Conservation (phyloP, 805 yeast genomes). For the Candida nemodendra region DNA sequence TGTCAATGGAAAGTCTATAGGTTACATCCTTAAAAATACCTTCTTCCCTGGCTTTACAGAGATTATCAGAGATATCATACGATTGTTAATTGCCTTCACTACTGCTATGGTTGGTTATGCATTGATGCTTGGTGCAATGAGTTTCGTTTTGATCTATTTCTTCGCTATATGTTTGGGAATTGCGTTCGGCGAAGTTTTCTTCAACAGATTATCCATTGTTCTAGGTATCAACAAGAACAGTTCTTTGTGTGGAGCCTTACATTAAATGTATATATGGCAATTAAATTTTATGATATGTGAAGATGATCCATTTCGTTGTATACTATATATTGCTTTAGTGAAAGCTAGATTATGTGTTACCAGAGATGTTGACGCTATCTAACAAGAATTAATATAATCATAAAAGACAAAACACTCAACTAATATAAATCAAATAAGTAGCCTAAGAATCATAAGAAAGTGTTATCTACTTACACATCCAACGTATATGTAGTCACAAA, state of each 20-base stretch:
- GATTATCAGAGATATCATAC: conserved; percentile 50
- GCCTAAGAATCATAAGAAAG: no score
- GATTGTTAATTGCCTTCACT: conserved; percentile 55
- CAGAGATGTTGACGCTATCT: no score
- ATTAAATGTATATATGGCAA: conserved; percentile 12
- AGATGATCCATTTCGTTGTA: no score
- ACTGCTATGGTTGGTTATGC: conserved; percentile 69
- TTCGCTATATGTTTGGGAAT: conserved; percentile 73
- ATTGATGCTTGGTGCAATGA: conserved; percentile 78
- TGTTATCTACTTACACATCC: no score
- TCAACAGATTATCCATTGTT: conserved; percentile 53
- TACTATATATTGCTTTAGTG: no score
- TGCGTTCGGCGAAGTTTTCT: conserved; percentile 67
- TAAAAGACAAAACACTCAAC: no score
- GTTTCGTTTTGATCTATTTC: conserved; percentile 62
- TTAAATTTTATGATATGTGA: no score
- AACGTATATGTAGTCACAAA: no score
- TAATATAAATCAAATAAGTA: no score
- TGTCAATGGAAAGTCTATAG: conserved; percentile 6
- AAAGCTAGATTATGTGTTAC: no score
- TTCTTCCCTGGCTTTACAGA: conserved; percentile 36
- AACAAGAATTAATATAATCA: no score
- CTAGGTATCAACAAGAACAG: conserved; percentile 36
- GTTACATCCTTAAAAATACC: conserved; percentile 25
- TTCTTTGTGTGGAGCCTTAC: conserved; percentile 31